These are phyloP conservation scores for Fraxinus excelsior DNA, from an alignment of 257 asterid genomes.

Conservation along the genomic window DNA sequence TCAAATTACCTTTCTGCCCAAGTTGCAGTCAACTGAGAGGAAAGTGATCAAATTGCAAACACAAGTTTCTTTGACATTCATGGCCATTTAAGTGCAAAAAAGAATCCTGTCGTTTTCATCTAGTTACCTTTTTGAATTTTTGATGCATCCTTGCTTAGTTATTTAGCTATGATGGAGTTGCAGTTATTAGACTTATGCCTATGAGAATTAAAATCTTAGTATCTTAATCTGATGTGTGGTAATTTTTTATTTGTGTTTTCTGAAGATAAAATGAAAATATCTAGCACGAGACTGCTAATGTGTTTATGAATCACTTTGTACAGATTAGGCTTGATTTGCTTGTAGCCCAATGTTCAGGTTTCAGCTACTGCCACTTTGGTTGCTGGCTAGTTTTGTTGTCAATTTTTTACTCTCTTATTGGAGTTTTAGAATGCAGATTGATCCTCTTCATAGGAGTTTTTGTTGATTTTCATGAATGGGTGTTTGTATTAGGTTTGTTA, in stretches of 20 bases:
- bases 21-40: constrained; percentile 56
- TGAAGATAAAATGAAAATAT: not conserved
- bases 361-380: not conserved
- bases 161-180: not conserved
- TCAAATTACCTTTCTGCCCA: constrained; percentile 50
- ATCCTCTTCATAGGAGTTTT: too few relatives aligned
- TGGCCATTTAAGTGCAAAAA: not conserved
- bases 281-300: too few relatives aligned
- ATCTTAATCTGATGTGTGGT: not conserved
- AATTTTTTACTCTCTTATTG: too few relatives aligned
- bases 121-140: not conserved
- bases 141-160: not conserved
- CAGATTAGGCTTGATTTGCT: too few relatives aligned
- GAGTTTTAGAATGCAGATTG: too few relatives aligned
- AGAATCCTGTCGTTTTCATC: not conserved
- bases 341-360: too few relatives aligned
- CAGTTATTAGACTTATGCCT: not conserved
- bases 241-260: not conserved
- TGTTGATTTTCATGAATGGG: too few relatives aligned
- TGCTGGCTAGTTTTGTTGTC: not conserved
- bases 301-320: too few relatives aligned
- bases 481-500: too few relatives aligned
- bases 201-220: not conserved
- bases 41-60: not conserved
- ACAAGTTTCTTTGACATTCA: too few relatives aligned